Evolutionary conservation across 257 asterid genomes (phyloP).

Genomic region (Petunia axillaris): DNA sequence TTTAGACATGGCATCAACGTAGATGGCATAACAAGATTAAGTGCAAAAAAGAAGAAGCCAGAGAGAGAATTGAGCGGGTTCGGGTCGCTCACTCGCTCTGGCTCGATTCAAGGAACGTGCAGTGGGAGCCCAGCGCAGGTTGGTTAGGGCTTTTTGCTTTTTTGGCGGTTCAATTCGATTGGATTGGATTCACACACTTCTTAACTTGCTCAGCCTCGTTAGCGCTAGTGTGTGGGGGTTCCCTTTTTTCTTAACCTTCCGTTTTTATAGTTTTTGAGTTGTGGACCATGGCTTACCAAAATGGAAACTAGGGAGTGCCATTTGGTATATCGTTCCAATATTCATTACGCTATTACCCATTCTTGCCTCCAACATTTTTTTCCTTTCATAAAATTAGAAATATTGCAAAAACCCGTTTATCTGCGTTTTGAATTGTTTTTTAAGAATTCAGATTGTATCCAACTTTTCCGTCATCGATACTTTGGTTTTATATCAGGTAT

Average conservation of each 20-base stretch:
- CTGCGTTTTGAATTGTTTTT: too few relatives aligned
- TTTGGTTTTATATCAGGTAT: too few relatives aligned
- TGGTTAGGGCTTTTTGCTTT: conserved; percentile 10
- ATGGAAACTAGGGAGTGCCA: neutral
- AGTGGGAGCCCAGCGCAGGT: too few relatives aligned
- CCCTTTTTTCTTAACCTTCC: neutral
- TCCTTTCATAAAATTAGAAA: too few relatives aligned
- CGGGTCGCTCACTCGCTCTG: conserved; percentile 21
- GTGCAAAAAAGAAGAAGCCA: conserved; percentile 12
- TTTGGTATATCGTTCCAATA: neutral
- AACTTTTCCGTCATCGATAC: too few relatives aligned
- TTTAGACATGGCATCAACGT: conserved; percentile 20
- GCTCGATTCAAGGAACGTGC: neutral
- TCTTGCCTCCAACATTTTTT: too few relatives aligned
- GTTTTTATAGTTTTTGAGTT: neutral
- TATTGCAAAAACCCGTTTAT: too few relatives aligned
- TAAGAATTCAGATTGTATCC: too few relatives aligned
- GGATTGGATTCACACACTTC: too few relatives aligned
- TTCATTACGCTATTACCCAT: too few relatives aligned
- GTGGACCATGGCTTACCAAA: neutral
- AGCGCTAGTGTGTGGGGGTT: too few relatives aligned
- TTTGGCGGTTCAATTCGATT: conserved; percentile 10
- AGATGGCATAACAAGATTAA: neutral
- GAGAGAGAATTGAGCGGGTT: conserved; percentile 25
- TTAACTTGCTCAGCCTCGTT: neutral